Evolutionary conservation across 768 basidiomycete genomes (phyloP).

Genomic region (Suillus clintonianus): DNA sequence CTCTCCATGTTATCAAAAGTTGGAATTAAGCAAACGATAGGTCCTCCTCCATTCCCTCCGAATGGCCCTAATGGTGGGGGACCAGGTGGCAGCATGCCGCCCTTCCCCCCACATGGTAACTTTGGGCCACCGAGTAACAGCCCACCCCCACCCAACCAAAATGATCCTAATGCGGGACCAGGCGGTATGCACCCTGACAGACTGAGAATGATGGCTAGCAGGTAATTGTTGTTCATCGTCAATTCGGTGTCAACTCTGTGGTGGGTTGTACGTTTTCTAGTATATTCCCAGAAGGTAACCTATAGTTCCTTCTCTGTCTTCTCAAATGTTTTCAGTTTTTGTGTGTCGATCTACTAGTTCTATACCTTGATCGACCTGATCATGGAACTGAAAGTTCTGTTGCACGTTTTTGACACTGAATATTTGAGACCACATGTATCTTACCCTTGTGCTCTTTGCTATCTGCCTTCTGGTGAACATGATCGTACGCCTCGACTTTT

Average conservation of each 20-base stretch:
- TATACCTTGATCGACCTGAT: background rate
- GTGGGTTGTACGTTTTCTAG: background rate
- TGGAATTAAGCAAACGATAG: constrained; percentile 18
- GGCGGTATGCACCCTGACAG: constrained; percentile 86
- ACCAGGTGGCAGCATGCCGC: constrained; percentile 32
- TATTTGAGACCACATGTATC: background rate
- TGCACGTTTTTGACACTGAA: too few species aligned
- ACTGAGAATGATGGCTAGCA: constrained; percentile 70
- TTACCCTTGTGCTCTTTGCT: background rate
- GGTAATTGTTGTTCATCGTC: constrained; percentile 17
- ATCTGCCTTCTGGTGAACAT: background rate
- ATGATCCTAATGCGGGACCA: constrained; percentile 42
- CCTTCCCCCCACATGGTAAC: constrained; percentile 33
- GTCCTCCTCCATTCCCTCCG: constrained; percentile 56
- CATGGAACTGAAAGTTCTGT: background rate
- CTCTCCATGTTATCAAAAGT: background rate
- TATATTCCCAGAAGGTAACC: background rate
- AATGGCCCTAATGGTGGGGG: constrained; percentile 24
- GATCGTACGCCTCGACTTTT: too few species aligned
- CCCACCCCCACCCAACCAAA: constrained; percentile 44
- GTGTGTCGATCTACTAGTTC: background rate
- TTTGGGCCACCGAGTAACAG: constrained; percentile 42
- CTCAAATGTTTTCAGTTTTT: background rate
- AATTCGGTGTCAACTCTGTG: background rate
- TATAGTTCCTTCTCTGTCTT: background rate